Percentiles rank a stretch among this genome's conserved stretches.
Conservation (phyloP, 805 yeast species). For the Grigorovia yakushimaensis region DNA sequence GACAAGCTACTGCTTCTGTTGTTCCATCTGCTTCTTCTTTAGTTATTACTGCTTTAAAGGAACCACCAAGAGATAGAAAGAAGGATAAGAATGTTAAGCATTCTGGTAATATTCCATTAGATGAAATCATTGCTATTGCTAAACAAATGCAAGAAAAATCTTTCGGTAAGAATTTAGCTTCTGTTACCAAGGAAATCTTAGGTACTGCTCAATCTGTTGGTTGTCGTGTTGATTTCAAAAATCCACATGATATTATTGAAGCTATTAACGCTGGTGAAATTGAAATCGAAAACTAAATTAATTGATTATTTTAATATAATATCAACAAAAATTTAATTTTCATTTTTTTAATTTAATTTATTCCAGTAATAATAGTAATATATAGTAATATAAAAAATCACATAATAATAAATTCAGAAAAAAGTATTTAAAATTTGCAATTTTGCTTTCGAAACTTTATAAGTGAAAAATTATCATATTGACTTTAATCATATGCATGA, state of each 20-base stretch:
- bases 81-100: conserved; percentile 99
- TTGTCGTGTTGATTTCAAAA: conserved; percentile 98
- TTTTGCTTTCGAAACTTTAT: not conserved
- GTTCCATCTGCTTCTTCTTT: conserved; percentile 99
- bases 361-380: not conserved
- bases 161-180: conserved; percentile 93
- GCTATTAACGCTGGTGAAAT: conserved; percentile 98
- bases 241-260: conserved; percentile 98
- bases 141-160: conserved; percentile 96
- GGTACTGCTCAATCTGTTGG: conserved; percentile 99
- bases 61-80: conserved; percentile 99
- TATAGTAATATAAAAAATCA: not conserved
- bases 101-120: conserved; percentile 96
- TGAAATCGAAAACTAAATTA: conserved; percentile 41
- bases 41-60: conserved; percentile 98
- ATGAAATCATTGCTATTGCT: conserved; percentile 94
- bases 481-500: no score
- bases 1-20: conserved; percentile 98
- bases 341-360: no score
- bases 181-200: conserved; percentile 96
- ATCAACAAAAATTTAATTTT: no score
- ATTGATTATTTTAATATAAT: conserved; percentile 5
- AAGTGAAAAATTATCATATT: no score
- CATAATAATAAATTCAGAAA: not conserved
- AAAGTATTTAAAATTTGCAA: not conserved